These are phyloP conservation scores for Coprinellus micaceus DNA, from an alignment of 768 basidiomycete species.

Conservation along the genomic window DNA sequence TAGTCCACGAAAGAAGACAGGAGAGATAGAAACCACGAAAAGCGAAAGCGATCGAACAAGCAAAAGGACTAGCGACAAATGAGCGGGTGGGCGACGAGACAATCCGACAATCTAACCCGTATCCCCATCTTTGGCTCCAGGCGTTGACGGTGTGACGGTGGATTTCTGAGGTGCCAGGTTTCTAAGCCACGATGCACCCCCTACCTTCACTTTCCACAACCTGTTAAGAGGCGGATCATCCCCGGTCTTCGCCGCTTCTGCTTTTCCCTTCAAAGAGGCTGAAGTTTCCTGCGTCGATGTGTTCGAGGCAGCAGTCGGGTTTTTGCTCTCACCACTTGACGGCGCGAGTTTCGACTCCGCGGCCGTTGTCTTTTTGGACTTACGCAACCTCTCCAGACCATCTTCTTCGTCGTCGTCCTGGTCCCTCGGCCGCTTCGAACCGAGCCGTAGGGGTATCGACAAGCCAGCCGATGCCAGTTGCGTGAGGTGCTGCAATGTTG, in stretches of 20 bases:
- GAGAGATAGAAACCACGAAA: constrained; percentile 1
- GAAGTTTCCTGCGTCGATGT: not conserved
- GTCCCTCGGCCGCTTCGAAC: constrained; percentile 68
- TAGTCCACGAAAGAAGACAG: not conserved
- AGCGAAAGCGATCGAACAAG: constrained; percentile 1
- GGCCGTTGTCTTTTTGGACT: constrained; percentile 39
- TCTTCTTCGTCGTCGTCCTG: constrained; percentile 76
- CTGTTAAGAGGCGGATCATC: constrained; percentile 51
- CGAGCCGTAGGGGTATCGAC: constrained; percentile 46
- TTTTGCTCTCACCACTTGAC: not conserved
- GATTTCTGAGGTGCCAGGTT: constrained; percentile 16
- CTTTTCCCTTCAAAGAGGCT: constrained; percentile 16
- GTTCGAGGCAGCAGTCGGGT: not conserved
- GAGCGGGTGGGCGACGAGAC: constrained; percentile 9
- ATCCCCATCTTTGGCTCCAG: constrained; percentile 69
- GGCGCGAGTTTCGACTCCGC: not conserved
- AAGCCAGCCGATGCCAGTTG: constrained; percentile 11
- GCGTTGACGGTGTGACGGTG: constrained; percentile 41
- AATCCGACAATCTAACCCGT: constrained; percentile 48
- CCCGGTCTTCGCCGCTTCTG: constrained; percentile 38
- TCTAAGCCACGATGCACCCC: constrained; percentile 6
- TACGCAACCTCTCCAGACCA: constrained; percentile 58
- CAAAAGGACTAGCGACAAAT: constrained; percentile 7
- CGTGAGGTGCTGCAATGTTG: constrained; percentile 3
- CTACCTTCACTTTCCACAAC: constrained; percentile 59